phyloP scores from a whole-genome alignment of 2,329 filamentous ascomycete species.

The Phyllosticta citribraziliensis region DNA sequence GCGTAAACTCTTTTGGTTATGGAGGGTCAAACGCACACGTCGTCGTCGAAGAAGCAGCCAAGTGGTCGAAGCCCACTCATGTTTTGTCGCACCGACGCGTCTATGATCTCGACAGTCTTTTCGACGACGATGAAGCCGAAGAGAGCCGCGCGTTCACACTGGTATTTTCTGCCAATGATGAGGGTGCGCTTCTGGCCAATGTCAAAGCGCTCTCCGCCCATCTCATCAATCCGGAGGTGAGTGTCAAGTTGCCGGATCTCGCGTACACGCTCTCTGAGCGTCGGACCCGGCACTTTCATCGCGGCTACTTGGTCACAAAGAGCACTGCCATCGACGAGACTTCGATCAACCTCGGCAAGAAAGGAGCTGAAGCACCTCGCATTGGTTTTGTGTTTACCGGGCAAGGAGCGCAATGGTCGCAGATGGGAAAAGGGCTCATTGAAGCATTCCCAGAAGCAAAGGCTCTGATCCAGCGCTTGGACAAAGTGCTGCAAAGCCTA shows the following conservation, averaged over 20 bases:
- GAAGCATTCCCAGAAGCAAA: neutral
- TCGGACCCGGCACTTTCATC: neutral
- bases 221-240: constrained; percentile 9
- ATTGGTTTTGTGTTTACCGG: constrained; percentile 31
- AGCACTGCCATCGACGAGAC: neutral
- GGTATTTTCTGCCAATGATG: constrained; percentile 11
- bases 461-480: neutral
- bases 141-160: neutral
- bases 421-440: constrained; percentile 20
- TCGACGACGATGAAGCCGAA: constrained; percentile 8
- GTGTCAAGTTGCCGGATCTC: neutral
- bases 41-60: constrained; percentile 14
- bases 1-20: constrained; percentile 18
- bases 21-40: constrained; percentile 20
- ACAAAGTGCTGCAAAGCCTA: constrained; percentile 15
- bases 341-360: constrained; percentile 1
- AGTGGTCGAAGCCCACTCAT: neutral
- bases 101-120: neutral
- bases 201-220: constrained; percentile 3
- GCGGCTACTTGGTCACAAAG: neutral
- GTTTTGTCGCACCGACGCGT: constrained; percentile 2
- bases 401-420: constrained; percentile 28
- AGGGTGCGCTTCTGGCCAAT: constrained; percentile 5
- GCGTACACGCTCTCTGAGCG: constrained; percentile 7
- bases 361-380: neutral